Evolutionary conservation across 192 early-diverging fungal species (phyloP), one percentile per base, ranked within the genome.

Genomic region (Obelidium mucronatum): DNA sequence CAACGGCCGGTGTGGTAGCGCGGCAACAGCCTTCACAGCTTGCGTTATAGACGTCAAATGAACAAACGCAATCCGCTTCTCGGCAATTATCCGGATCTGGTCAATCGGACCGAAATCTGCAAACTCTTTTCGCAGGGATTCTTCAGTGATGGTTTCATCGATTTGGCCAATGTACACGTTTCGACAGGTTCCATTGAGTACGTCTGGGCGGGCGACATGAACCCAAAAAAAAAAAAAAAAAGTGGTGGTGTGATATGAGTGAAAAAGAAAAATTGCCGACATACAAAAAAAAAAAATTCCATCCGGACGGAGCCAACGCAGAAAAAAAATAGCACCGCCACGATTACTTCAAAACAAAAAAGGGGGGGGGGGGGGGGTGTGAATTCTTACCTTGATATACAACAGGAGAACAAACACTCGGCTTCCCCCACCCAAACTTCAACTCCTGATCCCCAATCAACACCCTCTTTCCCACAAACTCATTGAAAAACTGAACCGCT

Each of bases 51-150:
- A 85, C 35, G 89, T 80, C 78, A 95, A 92, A 76, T 96, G 94
- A 22, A 94, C 91, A 85, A 96, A 96, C 8, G 91, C 95, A 69
- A 94, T 94, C 35, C 84, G 82, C 66, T 93, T 93, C 26, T 95
- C 93, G 8, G 72, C 79, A 2, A 94, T 70, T 24, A 94, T 83
- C 71, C 90, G 89, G 67, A 95, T 77, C 19, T 87, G 83, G 53
- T 95, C 94, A 66, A 94, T 88, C 8, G 83, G 74, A 6, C 95
- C 93, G 85, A 90, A 96, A 33, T 83, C 75, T 4, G 76, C 79
- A 42, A 94, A 81, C 53, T 95, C 93, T 6, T 87, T 82, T 30
- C 33, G 36, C 37, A 83, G 66, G 6, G 19, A 63, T 4, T 91
- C 83, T 37, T 86, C 86, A 0, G 87, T 92, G 6, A 91, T 72